Percentiles rank a stretch among this genome's conserved stretches.
Evolutionary conservation across 805 yeast genomes (phyloP).

Genomic region (Yamadazyma akitaensis): DNA sequence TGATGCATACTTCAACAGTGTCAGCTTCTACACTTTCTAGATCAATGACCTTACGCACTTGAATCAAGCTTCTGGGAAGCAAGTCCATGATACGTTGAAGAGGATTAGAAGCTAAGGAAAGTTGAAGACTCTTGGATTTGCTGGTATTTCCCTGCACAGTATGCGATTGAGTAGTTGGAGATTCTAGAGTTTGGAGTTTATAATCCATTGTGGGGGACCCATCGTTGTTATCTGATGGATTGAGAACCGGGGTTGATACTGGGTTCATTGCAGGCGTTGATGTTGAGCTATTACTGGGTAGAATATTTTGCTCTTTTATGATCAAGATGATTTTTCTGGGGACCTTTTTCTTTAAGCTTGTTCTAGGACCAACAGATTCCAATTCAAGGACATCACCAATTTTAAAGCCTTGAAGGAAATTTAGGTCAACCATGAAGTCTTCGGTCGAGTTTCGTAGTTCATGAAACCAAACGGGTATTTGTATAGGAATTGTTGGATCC

Average conservation of each 20-base stretch:
- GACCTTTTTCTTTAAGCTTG: slow-evolving; percentile 1
- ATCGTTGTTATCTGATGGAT: background rate
- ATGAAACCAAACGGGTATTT: slow-evolving; percentile 59
- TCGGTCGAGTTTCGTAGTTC: slow-evolving; percentile 58
- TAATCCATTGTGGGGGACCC: background rate
- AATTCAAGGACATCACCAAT: slow-evolving; percentile 80
- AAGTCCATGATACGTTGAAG: slow-evolving; percentile 60
- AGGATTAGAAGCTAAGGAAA: slow-evolving; percentile 60
- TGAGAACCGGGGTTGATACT: background rate
- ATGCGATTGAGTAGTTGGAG: background rate
- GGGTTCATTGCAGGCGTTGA: background rate
- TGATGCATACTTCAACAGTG: slow-evolving; percentile 74
- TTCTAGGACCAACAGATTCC: slow-evolving; percentile 37
- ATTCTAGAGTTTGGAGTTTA: background rate
- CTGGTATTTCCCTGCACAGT: background rate
- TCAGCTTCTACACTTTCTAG: slow-evolving; percentile 63
- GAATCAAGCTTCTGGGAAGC: slow-evolving; percentile 64
- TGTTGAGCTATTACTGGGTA: slow-evolving; percentile 1
- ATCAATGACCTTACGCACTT: slow-evolving; percentile 45
- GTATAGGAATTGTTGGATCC: slow-evolving; percentile 27
- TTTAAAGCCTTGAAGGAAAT: slow-evolving; percentile 56
- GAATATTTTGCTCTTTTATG: slow-evolving; percentile 16
- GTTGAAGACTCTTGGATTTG: slow-evolving; percentile 5
- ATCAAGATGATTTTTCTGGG: slow-evolving; percentile 16
- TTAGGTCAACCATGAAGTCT: slow-evolving; percentile 61